Evolutionary conservation across 1,284 basidiomycete genomes (phyloP), one percentile per base, ranked within the genome.

Genomic region (Apiotrichum montevideense): DNA sequence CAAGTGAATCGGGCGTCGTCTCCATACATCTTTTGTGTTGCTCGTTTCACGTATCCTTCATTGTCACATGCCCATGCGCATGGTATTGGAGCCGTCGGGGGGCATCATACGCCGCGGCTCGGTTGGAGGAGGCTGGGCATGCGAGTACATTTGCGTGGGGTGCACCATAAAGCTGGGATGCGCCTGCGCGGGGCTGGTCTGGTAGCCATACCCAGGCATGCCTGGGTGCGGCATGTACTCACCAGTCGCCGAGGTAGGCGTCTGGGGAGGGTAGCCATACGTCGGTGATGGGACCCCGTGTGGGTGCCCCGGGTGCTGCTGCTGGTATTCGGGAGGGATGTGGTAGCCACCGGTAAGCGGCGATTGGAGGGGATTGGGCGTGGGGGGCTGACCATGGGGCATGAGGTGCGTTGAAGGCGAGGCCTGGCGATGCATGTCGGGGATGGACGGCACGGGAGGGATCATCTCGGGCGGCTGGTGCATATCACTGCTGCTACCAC

Each of bases 361-460:
- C 9, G 67, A 67, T 33, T 69, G 64, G 6, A 70, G 51, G 1
- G 57, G 63, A 60, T 53, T 59, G 32, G 50, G 52, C 1, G 39
- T 50, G 3, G 41, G 55, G 48, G 56, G 47, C 46, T 61, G 50
- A 9, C 56, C 55, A 53, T 60, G 55, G 6, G 63, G 46, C 32
- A 56, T 46, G 45, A 61, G 46, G 50, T 58, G 64, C 9, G 47
- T 44, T 35, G 63, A 55, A 3, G 57, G 67, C 54, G 64, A 62
- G 13, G 52, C 55, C 52, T 65, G 68, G 41, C 68, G 68, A 57
- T 70, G 69, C 34, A 71, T 67, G 41, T 70, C 69, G 8, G 68
- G 72, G 34, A 72, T 66, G 4, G 61, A 51, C n/a, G 69, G 73
- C 6, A 72, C 72, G 13, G 72, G 73, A 10, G 73, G 72, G 21